Conservation (phyloP, 805 yeast genomes). For the Sugiyamaella lignohabitans region DNA sequence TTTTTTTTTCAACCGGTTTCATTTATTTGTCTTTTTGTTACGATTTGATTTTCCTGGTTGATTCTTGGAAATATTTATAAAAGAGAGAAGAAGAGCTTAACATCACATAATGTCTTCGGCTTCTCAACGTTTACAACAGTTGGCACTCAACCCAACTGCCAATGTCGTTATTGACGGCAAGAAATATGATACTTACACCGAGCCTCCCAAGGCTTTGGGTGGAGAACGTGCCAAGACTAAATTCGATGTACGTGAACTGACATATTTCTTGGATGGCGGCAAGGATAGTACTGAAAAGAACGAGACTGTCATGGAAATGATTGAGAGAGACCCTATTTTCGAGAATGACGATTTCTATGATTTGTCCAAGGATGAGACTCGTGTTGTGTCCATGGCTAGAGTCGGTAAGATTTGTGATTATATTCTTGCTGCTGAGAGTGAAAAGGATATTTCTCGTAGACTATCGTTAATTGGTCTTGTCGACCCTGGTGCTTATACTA, state of each 20-base stretch:
- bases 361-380: conserved; percentile 37
- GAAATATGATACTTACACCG: conserved; percentile 21
- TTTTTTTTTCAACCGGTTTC: no score
- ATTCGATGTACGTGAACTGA: conserved; percentile 35
- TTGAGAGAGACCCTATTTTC: conserved; percentile 53
- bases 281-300: conserved; percentile 34
- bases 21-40: no score
- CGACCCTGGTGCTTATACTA: conserved; percentile 76
- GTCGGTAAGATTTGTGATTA: conserved; percentile 28
- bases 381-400: conserved; percentile 33
- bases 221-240: conserved; percentile 35
- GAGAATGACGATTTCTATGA: conserved; percentile 42
- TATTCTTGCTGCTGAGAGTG: conserved; percentile 23
- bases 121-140: conserved; percentile 1
- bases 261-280: conserved; percentile 41
- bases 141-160: conserved; percentile 18
- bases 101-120: not conserved
- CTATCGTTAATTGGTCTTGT: conserved; percentile 27
- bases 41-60: no score
- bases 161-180: conserved; percentile 22
- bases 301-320: conserved; percentile 36
- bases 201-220: conserved; percentile 34
- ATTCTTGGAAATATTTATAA: no score
- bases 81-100: no score
- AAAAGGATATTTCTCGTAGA: conserved; percentile 24